Evolutionary conservation across 345 rosid species (phyloP), one percentile per base, ranked within the genome.

Genomic region (Eucalyptus victrix): DNA sequence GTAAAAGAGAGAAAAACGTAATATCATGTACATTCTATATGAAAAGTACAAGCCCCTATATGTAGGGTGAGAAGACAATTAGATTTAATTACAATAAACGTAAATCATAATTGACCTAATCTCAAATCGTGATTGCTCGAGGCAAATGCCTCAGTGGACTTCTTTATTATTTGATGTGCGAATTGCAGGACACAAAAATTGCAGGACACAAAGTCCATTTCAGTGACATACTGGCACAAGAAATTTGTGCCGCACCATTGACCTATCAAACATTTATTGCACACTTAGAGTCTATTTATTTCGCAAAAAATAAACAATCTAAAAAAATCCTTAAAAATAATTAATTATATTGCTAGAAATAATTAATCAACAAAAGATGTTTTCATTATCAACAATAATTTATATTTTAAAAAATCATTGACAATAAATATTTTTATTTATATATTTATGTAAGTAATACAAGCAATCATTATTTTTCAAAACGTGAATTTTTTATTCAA

Each of bases 281-380:
- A 53, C 56, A 53, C 23, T 53, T 9, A 4, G 6, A 3, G 0
- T 1, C 60, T 0, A 56, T 56, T 9, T 54, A 54, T 56, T 56
- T 56, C 5, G 0, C 6, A 0, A 56, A 54, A 23, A 56, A 56
- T 54, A 12, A 56, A 23, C 3, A 9, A 54, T 54, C 2, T 54
- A 9, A 54, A 54, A 54, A 54, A 21, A 1, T 23, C 26, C 60
- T 23, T 56, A 8, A 56, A 23, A 56, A 9, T 56, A 56, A 56
- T 56, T 23, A 23, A 23, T 56, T 8, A 56, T 23, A 9, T 56
- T 56, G 1, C 28, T 56, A 21, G 12, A 56, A 54, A 56, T 56
- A 56, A 23, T 56, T 56, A 56, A 24, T 24, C 11, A 56, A 23
- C 28, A 56, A 56, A 54, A 54, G 3, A 54, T 54, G 8, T 54